Evolutionary conservation across 2,329 filamentous ascomycete species (phyloP), one percentile per base, ranked within the genome.

Genomic region (Talaromyces atroroseus): DNA sequence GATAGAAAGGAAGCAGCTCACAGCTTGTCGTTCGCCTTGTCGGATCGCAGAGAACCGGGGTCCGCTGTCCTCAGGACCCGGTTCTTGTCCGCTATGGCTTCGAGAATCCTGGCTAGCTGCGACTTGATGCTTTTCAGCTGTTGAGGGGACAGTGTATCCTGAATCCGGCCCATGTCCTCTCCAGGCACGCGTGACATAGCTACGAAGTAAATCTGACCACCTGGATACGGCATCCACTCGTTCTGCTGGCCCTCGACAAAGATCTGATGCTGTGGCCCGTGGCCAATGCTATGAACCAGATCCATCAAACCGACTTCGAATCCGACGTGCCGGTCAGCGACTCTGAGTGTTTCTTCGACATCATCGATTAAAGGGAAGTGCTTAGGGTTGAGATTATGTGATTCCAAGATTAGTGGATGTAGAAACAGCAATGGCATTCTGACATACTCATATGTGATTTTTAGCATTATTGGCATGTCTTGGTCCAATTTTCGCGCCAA

Each of bases 141-240:
- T 21, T 45, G 20, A 3, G 2, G 2, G 23, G 42, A 7, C 11
- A 45, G 42, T 7, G 7, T 23, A 45, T 53, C 54, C 49, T 20
- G 42, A 45, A 45, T 45, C 18, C 12, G 18, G 11, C 42, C 21
- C 23, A 45, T 20, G 6, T 51, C n/a, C 14, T 26, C 34, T n/a
- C 49, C 32, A 51, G 49, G 49, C 5, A 51, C 49, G 32, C 20
- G 49, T 42, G 32, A 40, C 49, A 51, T 40, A 18, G n/a, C 18
- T 16, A 16, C 23, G 20, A 12, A 38, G 7, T n/a, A n/a, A 6
- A 42, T 42, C 12, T 11, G 12, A 26, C 49, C 34, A 2, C 49
- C 49, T 11, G 34, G 34, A 51, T 24, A 51, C 12, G 34, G 49
- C 32, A 24, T 40, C 21, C 36, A 23, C 2, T 40, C 12, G 8